A percentile compares a stretch with the other conserved stretches of the same genome.
These are phyloP conservation scores for Rhytidiadelphus loreus DNA, from an alignment of 225 moss, liverwort and hornwort species.

Conservation along the genomic window DNA sequence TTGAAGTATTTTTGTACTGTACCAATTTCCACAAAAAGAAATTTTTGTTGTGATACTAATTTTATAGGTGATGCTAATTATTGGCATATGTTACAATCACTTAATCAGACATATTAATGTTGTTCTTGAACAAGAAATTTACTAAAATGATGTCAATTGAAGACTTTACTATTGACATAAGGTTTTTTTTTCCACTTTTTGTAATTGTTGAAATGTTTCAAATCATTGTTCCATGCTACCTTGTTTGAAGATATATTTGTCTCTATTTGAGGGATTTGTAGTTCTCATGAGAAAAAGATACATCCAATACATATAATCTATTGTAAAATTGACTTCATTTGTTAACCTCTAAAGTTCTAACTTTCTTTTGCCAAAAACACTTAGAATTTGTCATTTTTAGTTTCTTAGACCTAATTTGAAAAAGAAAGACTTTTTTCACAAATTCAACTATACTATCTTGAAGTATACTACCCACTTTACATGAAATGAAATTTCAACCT, in stretches of 20 bases:
- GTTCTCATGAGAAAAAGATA: not conserved
- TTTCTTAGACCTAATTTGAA: not conserved
- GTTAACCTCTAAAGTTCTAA: not conserved
- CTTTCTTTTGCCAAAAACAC: not conserved
- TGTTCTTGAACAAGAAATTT: not conserved
- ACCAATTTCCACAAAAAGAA: not conserved
- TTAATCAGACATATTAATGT: not conserved
- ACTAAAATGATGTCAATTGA: not conserved
- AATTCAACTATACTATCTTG: not conserved
- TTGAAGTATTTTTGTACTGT: not conserved
- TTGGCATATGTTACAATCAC: not conserved
- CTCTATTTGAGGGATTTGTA: not conserved
- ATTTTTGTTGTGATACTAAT: not conserved
- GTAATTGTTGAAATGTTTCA: not conserved
- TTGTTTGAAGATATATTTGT: not conserved
- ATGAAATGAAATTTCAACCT: not conserved
- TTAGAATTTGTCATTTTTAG: rapidly evolving
- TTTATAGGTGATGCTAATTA: not conserved
- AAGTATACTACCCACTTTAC: not conserved
- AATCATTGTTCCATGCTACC: not conserved
- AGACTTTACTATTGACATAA: not conserved
- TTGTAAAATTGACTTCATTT: not conserved
- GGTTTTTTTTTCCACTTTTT: not conserved
- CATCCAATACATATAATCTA: not conserved
- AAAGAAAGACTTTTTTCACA: not conserved